phyloP scores from a whole-genome alignment of 2,329 filamentous ascomycete genomes.

The Bipolaris bicolor region DNA sequence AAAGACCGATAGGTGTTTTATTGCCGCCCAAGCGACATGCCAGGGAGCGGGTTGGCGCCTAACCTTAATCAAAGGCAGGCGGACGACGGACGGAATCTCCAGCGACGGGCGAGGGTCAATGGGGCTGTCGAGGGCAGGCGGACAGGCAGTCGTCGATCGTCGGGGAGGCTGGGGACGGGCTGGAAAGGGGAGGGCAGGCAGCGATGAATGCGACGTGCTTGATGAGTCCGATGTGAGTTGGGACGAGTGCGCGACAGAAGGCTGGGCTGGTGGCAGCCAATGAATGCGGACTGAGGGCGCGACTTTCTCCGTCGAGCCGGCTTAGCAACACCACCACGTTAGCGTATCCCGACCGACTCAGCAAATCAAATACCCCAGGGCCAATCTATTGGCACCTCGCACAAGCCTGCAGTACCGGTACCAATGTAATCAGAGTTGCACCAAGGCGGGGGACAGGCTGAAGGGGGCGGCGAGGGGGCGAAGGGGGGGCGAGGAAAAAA shows the following conservation, averaged over 20 bases:
- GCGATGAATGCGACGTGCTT: slow-evolving; percentile 10
- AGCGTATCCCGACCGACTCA: slow-evolving; percentile 13
- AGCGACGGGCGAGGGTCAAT: background rate
- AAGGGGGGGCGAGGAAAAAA: background rate
- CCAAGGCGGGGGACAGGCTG: slow-evolving; percentile 16
- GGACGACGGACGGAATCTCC: background rate
- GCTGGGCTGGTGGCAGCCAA: slow-evolving; percentile 21
- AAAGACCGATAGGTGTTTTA: slow-evolving; percentile 17
- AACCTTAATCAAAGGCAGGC: slow-evolving; percentile 18
- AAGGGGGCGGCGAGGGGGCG: slow-evolving; percentile 16
- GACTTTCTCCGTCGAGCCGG: slow-evolving; percentile 9
- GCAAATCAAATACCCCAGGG: slow-evolving; percentile 14
- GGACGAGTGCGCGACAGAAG: slow-evolving; percentile 17
- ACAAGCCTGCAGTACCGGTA: slow-evolving; percentile 18
- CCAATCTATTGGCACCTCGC: slow-evolving; percentile 13
- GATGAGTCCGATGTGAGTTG: slow-evolving; percentile 28
- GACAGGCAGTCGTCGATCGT: slow-evolving; percentile 1
- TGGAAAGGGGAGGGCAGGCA: background rate
- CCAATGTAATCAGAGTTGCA: slow-evolving; percentile 15
- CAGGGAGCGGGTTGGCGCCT: slow-evolving; percentile 30
- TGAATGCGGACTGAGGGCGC: slow-evolving; percentile 11
- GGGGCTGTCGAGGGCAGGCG: slow-evolving; percentile 27
- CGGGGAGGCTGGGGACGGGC: background rate
- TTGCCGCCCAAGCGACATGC: slow-evolving; percentile 40
- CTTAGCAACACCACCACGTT: slow-evolving; percentile 14